Evolutionary conservation across 2,329 filamentous ascomycete genomes (phyloP).

Genomic region (Elsinoe perseae): DNA sequence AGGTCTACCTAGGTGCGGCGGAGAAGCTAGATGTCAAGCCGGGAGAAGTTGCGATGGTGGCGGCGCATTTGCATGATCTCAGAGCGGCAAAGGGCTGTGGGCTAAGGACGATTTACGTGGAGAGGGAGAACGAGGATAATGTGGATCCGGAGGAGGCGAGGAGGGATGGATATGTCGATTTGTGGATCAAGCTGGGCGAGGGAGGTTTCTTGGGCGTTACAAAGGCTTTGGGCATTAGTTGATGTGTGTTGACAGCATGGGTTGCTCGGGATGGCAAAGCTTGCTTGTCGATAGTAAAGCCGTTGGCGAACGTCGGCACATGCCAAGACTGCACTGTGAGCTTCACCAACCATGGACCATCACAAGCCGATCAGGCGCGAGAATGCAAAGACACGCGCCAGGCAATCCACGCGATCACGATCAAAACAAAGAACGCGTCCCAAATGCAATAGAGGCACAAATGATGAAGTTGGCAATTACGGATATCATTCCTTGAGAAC

Average conservation of each 20-base stretch:
- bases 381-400: not conserved
- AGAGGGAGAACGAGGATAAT: slow-evolving; percentile 58
- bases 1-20: slow-evolving; percentile 62
- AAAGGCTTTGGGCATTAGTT: slow-evolving; percentile 30
- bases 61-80: slow-evolving; percentile 65
- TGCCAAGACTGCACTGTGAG: not conserved
- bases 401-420: not conserved
- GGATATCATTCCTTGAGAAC: slow-evolving; percentile 16
- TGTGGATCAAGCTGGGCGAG: slow-evolving; percentile 49
- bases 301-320: not conserved
- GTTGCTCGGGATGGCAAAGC: not conserved
- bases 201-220: slow-evolving; percentile 44
- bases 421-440: slow-evolving; percentile 15
- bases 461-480: slow-evolving; percentile 14
- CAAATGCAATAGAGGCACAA: not conserved
- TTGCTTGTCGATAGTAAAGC: slow-evolving; percentile 9
- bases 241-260: not conserved
- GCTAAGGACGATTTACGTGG: slow-evolving; percentile 65
- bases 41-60: slow-evolving; percentile 64
- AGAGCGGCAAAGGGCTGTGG: slow-evolving; percentile 57
- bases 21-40: slow-evolving; percentile 50
- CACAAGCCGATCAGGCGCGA: not conserved
- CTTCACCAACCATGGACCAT: not conserved
- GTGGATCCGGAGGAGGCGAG: slow-evolving; percentile 47
- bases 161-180: slow-evolving; percentile 55